Evolutionary conservation across 176 grass and related monocot genomes (phyloP), one percentile per base, ranked within the genome.

Genomic region (Oryza rufipogon): DNA sequence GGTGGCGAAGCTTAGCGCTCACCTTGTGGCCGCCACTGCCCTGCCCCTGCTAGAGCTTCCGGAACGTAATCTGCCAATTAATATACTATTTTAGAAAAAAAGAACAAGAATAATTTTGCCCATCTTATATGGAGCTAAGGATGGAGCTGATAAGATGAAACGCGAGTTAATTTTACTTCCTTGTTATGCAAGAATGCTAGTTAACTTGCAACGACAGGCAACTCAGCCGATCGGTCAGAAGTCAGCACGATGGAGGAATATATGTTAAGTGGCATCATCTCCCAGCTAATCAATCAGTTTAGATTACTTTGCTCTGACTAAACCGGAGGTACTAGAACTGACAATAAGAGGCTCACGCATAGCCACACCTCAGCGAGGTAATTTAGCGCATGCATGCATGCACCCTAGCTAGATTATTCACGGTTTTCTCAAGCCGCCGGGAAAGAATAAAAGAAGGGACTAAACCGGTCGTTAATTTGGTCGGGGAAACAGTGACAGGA

Each of bases 331-430:
- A 72, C 42, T 22, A 46, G 33, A 30, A 36, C 2, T 42, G 14
- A 47, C 7, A 42, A 80, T 41, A 41, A 38, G 33, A 22, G 33
- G 45, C 60, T 78, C 19, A 68, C 61, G 26, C 69, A 48, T 71
- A 33, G 6, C 81, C 64, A 89, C 71, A 89, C 77, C 70, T 81
- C 73, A 81, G 64, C 87, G 70, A 81, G 54, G 81, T 9, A 23
- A 63, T 63, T 63, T 11, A 73, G 60, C 81, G 7, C 14, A 2
- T 9, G 51, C 51, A 19, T 7, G 56, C 15, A 56, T 32, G 30
- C 30, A 32, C 30, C 30, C 30, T n/a, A 58, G 17, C 54, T n/a
- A 58, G 7, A 2, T n/a, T n/a, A 58, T 3, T n/a, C 54, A 58
- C 49, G 49, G 52, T 9, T 58, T 58, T 20, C 17, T 58, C 6